Conservation (phyloP, 345 rosid genomes). For the Microcos paniculata region DNA sequence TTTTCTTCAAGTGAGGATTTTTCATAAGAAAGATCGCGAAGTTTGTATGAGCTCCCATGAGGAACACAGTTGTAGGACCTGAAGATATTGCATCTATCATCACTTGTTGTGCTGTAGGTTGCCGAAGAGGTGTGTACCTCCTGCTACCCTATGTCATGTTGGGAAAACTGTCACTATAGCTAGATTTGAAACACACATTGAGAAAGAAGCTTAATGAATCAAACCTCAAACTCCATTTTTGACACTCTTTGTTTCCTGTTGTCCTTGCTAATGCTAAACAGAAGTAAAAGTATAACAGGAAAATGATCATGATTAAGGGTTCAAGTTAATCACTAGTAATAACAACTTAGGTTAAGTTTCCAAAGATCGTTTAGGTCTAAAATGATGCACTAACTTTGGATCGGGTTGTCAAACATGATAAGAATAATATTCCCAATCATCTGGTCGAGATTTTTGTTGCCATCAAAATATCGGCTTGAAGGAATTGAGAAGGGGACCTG, state of each 20-base stretch:
- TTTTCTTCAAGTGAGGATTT: constrained; percentile 69
- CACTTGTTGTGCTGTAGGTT: constrained; percentile 80
- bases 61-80: constrained; percentile 60
- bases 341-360: neutral
- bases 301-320: too few relatives aligned
- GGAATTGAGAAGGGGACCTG: constrained; percentile 36
- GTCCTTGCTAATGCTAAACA: too few relatives aligned
- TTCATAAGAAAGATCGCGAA: constrained; percentile 76
- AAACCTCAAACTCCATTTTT: neutral
- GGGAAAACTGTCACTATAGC: neutral
- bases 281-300: too few relatives aligned
- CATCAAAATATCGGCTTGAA: neutral
- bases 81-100: constrained; percentile 59
- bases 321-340: neutral
- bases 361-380: too few relatives aligned
- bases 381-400: too few relatives aligned
- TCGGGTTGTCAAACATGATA: neutral
- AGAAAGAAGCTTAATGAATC: neutral
- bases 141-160: constrained; percentile 59
- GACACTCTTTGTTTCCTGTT: neutral
- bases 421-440: neutral
- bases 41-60: constrained; percentile 78
- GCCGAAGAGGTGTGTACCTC: constrained; percentile 69
- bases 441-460: neutral
- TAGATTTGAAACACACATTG: neutral